Conservation (phyloP, 192 early-diverging fungal genomes). For the Coemansia sp. region DNA sequence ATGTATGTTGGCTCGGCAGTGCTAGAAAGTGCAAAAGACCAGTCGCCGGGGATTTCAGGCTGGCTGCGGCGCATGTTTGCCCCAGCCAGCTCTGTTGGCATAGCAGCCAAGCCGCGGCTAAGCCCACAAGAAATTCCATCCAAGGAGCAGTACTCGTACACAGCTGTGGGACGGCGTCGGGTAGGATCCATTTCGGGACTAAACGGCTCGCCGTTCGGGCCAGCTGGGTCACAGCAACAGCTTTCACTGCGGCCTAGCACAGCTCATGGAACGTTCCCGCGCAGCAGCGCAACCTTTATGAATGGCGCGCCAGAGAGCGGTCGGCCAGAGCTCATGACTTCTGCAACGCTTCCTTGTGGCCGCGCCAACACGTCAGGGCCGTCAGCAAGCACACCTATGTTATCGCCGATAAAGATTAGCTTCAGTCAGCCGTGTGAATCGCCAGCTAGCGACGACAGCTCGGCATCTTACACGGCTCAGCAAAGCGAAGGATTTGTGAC, state of each 20-base stretch:
- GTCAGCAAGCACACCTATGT: slow-evolving; percentile 4
- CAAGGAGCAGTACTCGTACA: slow-evolving; percentile 53
- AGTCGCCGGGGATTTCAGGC: slow-evolving; percentile 35
- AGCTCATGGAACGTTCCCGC: slow-evolving; percentile 27
- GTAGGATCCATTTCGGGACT: slow-evolving; percentile 17
- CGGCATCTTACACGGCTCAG: background rate
- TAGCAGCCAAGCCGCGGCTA: slow-evolving; percentile 24
- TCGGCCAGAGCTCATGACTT: slow-evolving; percentile 1
- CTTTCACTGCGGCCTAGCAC: slow-evolving; percentile 26
- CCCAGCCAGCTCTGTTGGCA: slow-evolving; percentile 9
- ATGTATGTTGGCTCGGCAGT: background rate
- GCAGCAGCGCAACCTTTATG: slow-evolving; percentile 3
- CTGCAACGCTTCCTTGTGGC: slow-evolving; percentile 6
- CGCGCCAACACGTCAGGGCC: slow-evolving; percentile 26
- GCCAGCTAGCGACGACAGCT: slow-evolving; percentile 1
- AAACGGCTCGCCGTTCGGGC: slow-evolving; percentile 3
- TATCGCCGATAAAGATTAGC: slow-evolving; percentile 13
- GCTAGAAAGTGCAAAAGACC: slow-evolving; percentile 11
- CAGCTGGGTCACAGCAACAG: background rate
- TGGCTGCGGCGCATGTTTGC: slow-evolving; percentile 52
- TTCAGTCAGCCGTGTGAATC: slow-evolving; percentile 8
- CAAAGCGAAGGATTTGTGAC: slow-evolving; percentile 1
- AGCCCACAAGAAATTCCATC: slow-evolving; percentile 33
- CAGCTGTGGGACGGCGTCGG: slow-evolving; percentile 26
- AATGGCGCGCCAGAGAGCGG: background rate